These are phyloP conservation scores for Isoetes taiwanensis DNA, from an alignment of 75 land plant species.

Conservation along the genomic window DNA sequence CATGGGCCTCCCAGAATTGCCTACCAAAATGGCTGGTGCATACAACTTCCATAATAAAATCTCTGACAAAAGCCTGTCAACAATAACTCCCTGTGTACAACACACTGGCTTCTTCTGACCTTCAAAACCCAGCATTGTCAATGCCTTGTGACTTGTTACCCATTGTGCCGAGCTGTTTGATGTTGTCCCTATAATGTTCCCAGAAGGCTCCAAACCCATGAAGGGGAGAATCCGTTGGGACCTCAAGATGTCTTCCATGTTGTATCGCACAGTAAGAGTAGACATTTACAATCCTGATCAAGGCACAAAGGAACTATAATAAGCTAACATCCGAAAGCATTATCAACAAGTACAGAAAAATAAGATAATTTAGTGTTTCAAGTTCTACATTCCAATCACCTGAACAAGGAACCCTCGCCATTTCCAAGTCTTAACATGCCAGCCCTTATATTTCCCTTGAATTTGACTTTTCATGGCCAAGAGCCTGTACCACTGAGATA, in stretches of 20 bases:
- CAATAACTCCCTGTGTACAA: constrained; percentile 59
- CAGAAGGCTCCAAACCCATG: constrained; percentile 96
- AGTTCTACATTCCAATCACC: constrained; percentile 25
- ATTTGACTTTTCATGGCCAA: constrained; percentile 32
- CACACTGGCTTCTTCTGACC: constrained; percentile 77
- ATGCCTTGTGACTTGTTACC: constrained; percentile 67
- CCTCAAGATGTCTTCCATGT: constrained; percentile 49
- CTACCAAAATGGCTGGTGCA: constrained; percentile 74
- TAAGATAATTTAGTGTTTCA: neutral
- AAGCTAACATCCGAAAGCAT: neutral
- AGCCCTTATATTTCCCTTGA: constrained; percentile 18
- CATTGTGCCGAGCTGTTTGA: constrained; percentile 37
- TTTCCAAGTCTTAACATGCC: constrained; percentile 46
- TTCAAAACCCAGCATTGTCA: constrained; percentile 81
- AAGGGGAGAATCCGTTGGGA: constrained; percentile 61
- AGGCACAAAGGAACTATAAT: neutral
- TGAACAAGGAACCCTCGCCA: constrained; percentile 69
- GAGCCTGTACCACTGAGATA: constrained; percentile 66
- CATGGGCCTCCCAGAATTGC: constrained; percentile 81
- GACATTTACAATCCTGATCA: neutral
- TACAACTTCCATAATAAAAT: constrained; percentile 80
- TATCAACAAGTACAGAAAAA: neutral
- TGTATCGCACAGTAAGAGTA: constrained; percentile 34
- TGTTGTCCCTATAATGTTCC: constrained; percentile 82
- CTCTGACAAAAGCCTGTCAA: constrained; percentile 82